Evolutionary conservation across 2,329 filamentous ascomycete genomes (phyloP).

Genomic region (Aspergillus versicolor): DNA sequence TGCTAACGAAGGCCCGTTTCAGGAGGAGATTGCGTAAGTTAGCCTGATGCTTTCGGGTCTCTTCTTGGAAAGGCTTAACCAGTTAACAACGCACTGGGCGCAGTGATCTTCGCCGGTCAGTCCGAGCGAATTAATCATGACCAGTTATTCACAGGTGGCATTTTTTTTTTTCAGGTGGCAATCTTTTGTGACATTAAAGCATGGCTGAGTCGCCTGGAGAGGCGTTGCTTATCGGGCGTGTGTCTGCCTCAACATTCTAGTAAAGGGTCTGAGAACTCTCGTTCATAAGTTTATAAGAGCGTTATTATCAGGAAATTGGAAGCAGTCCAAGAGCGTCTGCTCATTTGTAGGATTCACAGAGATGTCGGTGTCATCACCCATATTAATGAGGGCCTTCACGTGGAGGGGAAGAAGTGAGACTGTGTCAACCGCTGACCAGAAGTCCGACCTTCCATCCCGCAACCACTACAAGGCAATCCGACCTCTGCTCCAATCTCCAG

Average conservation of each 20-base stretch:
- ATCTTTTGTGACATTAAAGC: too few species aligned
- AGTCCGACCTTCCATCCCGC: neutral
- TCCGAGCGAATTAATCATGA: neutral
- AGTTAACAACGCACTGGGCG: neutral
- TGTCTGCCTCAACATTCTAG: neutral
- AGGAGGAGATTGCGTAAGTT: slow-evolving; percentile 14
- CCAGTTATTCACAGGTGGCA: neutral
- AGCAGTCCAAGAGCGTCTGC: too few species aligned
- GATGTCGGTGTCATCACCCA: neutral
- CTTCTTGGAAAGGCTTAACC: neutral
- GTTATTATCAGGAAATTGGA: too few species aligned
- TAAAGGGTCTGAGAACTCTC: too few species aligned
- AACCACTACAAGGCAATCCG: neutral
- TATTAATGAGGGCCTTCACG: slow-evolving; percentile 1
- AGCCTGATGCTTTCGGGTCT: neutral
- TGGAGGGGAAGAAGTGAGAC: neutral
- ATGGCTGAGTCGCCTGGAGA: too few species aligned
- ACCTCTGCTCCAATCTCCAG: neutral
- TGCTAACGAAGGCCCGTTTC: neutral
- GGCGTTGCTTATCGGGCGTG: neutral
- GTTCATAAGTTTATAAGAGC: too few species aligned
- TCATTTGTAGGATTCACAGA: too few species aligned
- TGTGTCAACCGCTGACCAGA: neutral
- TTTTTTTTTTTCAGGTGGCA: too few species aligned
- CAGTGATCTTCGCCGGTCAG: neutral